A percentile compares a stretch with the other conserved stretches of the same genome.
These are phyloP conservation scores for Ceratocystis eucalypticola DNA, from an alignment of 2,329 filamentous ascomycete genomes.

Conservation along the genomic window DNA sequence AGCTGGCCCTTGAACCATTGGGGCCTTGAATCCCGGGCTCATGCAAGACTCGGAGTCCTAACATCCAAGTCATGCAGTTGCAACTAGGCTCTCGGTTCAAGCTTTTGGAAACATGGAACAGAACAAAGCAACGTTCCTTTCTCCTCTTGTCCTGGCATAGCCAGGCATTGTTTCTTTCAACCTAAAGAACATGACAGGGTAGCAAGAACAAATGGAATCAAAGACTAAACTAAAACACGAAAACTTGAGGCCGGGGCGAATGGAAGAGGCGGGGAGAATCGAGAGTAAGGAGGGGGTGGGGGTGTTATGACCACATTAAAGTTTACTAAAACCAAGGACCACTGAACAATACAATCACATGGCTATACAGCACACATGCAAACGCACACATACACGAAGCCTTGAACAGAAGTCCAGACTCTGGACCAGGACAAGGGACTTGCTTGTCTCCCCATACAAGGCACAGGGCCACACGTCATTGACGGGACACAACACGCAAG, in stretches of 20 bases:
- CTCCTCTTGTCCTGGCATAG: not conserved
- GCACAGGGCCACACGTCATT: conserved; percentile 9
- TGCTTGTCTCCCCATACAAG: not conserved
- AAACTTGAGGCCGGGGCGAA: too few species aligned
- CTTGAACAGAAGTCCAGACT: not conserved
- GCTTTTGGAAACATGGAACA: not conserved
- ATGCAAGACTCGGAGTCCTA: too few species aligned
- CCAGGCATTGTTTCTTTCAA: not conserved
- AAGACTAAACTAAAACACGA: not conserved
- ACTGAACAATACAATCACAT: too few species aligned
- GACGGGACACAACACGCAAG: conserved; percentile 1
- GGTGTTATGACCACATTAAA: too few species aligned
- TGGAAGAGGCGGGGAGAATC: too few species aligned
- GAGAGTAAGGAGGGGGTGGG: too few species aligned
- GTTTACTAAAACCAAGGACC: too few species aligned
- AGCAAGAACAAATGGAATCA: too few species aligned
- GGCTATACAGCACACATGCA: not conserved
- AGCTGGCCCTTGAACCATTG: not conserved
- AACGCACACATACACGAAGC: not conserved
- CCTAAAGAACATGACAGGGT: not conserved
- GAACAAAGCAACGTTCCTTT: not conserved
- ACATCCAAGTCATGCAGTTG: not conserved
- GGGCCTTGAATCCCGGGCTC: not conserved
- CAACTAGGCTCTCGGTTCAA: not conserved
- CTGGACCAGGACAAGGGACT: not conserved